These are phyloP conservation scores for Solanum neorickii DNA, from an alignment of 257 asterid genomes.

Conservation along the genomic window DNA sequence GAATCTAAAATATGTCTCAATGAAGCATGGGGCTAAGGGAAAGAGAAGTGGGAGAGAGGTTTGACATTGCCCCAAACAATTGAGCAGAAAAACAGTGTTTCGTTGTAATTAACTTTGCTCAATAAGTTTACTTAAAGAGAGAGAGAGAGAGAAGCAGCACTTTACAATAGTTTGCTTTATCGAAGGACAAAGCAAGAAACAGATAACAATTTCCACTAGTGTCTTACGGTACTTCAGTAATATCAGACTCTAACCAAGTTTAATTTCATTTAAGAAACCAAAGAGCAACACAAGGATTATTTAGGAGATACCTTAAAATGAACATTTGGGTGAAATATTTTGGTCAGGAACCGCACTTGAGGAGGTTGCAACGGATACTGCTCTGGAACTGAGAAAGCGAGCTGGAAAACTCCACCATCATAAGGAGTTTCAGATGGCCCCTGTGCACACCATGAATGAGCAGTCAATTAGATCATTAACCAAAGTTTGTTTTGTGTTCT, in stretches of 20 bases:
- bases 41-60: neutral
- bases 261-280: neutral
- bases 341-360: slow-evolving; percentile 96
- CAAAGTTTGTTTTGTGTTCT: neutral
- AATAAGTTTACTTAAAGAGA: neutral
- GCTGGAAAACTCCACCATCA: slow-evolving; percentile 98
- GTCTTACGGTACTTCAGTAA: neutral
- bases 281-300: neutral
- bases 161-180: neutral
- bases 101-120: neutral
- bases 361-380: slow-evolving; percentile 99
- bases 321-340: slow-evolving; percentile 96
- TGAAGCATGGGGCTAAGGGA: neutral
- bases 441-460: slow-evolving; percentile 23
- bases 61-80: neutral
- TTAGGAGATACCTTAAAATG: slow-evolving; percentile 74
- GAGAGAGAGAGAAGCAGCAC: neutral
- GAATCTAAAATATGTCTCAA: neutral
- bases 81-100: neutral
- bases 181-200: neutral
- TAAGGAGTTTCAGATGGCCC: slow-evolving; percentile 98
- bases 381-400: slow-evolving; percentile 93
- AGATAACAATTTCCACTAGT: neutral
- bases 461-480: neutral
- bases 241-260: neutral